Base-by-base conservation (phyloP, 768 basidiomycete species). In the Leccinum sublutescens region DNA sequence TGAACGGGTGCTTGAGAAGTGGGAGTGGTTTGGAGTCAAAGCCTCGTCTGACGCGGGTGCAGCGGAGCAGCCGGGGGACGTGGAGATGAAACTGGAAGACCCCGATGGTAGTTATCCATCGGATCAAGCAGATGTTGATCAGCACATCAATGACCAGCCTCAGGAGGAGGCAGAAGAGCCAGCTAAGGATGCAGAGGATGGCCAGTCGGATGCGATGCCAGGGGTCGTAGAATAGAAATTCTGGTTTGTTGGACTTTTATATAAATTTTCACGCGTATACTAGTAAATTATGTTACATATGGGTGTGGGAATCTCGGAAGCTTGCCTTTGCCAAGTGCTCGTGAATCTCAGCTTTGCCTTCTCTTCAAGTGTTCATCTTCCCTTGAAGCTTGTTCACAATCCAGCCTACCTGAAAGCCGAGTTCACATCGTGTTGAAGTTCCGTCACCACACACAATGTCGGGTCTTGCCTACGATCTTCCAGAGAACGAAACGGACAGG, bases 1-100 rank as follows among this genome's bases (percentile, higher is more conserved):
- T 62, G 86, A 88, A 66, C 82, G 90, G 59, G 74, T 78, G 25
- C 73, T 86, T 47, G 90, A 92, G 73, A 79, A 80, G 53, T 91
- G 88, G 88, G 77, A 68, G 17, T 90, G 88, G 88, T 56, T 70
- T 21, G 59, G 58, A 6, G 49, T 47, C 51, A 43, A 60, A 19
- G 56, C 12, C 33, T 34, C 33, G 12, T 34, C 33, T 34, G 33
- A 50, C 25, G 56, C 55, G 14, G 38, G 23, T 11, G 52, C 48
- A 60, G 51, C 11, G 48, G 61, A 50, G 47, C 50, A 51, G 33
- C 23, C 47, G 12, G 60, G 29, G 52, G 71, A 75, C n/a, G 62
- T 66, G 10, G 74, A 74, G 57, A 74, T 75, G 74, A 72, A 68
- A 55, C 23, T 62, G 40, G 64, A 66, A 21, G 73, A 63, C 23